These are phyloP conservation scores for Zasmidium cellare DNA, from an alignment of 2,329 filamentous ascomycete genomes.

Conservation along the genomic window DNA sequence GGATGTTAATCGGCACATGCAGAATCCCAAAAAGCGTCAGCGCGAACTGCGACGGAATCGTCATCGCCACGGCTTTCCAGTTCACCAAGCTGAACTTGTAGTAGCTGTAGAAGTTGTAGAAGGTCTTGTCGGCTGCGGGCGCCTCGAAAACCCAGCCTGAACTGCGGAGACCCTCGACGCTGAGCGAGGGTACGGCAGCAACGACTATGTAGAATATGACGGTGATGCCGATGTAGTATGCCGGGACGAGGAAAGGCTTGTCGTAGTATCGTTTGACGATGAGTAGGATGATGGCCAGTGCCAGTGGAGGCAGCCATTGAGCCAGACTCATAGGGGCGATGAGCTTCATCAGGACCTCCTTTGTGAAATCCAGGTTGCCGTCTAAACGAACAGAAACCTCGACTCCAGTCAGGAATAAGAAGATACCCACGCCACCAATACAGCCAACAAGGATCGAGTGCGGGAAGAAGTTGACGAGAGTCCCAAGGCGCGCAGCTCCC, in stretches of 20 bases:
- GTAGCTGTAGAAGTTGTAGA: conserved; percentile 96
- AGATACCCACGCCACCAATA: conserved; percentile 96
- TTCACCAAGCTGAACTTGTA: conserved; percentile 68
- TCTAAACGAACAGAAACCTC: conserved; percentile 90
- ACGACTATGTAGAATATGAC: conserved; percentile 77
- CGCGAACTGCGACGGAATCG: conserved; percentile 91
- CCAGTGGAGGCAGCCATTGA: conserved; percentile 80
- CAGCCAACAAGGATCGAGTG: conserved; percentile 95
- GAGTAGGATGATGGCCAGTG: conserved; percentile 73
- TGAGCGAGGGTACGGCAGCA: conserved; percentile 65
- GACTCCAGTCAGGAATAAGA: conserved; percentile 85
- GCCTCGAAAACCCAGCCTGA: conserved; percentile 90
- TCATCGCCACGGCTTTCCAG: conserved; percentile 80
- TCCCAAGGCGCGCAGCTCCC: conserved; percentile 82
- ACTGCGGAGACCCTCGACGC: conserved; percentile 66
- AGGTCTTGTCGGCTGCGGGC: conserved; percentile 80
- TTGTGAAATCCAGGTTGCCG: conserved; percentile 78
- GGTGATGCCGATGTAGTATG: conserved; percentile 80
- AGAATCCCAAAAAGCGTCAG: conserved; percentile 96
- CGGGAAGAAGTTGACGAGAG: conserved; percentile 94
- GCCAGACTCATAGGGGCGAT: conserved; percentile 71
- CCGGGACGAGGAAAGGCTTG: conserved; percentile 81
- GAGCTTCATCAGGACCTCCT: conserved; percentile 73
- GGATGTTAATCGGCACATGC: conserved; percentile 97
- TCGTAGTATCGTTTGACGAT: conserved; percentile 73